Conservation (phyloP, 148 eudicot genomes). For the Rhododendron kiyosumense region DNA sequence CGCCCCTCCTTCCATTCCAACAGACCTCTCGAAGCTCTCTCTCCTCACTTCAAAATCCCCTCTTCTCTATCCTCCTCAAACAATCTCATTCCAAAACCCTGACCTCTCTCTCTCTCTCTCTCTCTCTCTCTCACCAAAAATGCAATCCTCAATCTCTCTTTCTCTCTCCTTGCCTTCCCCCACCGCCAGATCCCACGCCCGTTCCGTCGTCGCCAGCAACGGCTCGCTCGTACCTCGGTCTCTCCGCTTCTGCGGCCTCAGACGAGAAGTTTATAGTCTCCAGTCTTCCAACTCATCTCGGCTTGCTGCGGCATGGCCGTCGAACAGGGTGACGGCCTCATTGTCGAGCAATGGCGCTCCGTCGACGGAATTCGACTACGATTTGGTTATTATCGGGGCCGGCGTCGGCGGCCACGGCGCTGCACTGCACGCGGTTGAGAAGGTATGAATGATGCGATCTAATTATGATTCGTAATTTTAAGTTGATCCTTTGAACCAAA, state of each 20-base stretch:
- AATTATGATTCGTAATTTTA: neutral
- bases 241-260: conserved; percentile 78
- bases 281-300: conserved; percentile 17
- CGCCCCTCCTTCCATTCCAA: conserved; percentile 31
- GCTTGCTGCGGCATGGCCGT: conserved; percentile 17
- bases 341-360: conserved; percentile 45
- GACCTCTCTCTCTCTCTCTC: neutral
- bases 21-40: conserved; percentile 33
- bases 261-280: conserved; percentile 39
- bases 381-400: conserved; percentile 87
- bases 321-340: conserved; percentile 32
- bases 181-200: conserved; percentile 30
- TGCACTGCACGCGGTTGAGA: conserved; percentile 96
- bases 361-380: conserved; percentile 64
- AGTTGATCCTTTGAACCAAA: neutral
- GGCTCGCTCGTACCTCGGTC: conserved; percentile 25
- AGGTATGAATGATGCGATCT: conserved; percentile 29
- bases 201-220: conserved; percentile 8
- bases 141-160: conserved; percentile 67
- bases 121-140: conserved; percentile 26
- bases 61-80: neutral
- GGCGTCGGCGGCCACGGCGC: conserved; percentile 99
- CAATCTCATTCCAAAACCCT: neutral
- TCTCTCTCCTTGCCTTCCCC: conserved; percentile 49
- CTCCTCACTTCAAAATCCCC: neutral